Conservation (phyloP, 108 stramenopile genomes). For the Chaetoceros tenuissimus region DNA sequence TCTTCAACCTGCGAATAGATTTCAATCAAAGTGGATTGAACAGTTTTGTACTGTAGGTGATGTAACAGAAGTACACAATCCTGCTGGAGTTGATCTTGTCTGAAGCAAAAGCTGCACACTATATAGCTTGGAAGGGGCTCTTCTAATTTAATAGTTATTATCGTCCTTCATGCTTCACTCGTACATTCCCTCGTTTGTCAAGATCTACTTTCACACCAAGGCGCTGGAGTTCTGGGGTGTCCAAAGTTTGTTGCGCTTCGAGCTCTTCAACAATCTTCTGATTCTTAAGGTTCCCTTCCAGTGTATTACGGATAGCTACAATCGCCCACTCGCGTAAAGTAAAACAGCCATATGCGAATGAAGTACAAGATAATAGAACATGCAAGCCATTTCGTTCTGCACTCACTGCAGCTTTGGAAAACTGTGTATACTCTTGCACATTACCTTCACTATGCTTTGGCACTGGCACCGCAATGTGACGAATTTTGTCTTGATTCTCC, state of each 20-base stretch:
- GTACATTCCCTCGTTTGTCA: conserved; percentile 59
- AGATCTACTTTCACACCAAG: conserved; percentile 59
- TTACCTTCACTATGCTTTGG: background rate
- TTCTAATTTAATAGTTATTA: too few relatives aligned
- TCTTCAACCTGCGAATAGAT: too few relatives aligned
- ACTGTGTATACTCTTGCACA: background rate
- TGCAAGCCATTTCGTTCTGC: conserved; percentile 50
- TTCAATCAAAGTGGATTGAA: too few relatives aligned
- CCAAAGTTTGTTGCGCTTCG: conserved; percentile 59
- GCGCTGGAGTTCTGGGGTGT: conserved; percentile 47
- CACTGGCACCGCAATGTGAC: conserved; percentile 37
- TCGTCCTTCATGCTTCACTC: too few relatives aligned
- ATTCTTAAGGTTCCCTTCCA: conserved; percentile 61
- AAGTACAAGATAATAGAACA: conserved; percentile 65
- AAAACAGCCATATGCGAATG: conserved; percentile 66
- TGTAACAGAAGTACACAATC: too few relatives aligned
- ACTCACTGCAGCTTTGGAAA: background rate
- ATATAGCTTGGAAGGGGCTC: too few relatives aligned
- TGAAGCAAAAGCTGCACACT: too few relatives aligned
- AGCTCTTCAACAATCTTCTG: conserved; percentile 45
- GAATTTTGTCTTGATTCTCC: conserved; percentile 59
- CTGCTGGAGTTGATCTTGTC: too few relatives aligned
- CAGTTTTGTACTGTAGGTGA: too few relatives aligned
- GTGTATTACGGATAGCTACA: conserved; percentile 71
- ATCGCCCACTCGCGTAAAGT: conserved; percentile 80